These are phyloP conservation scores for sunflower (Helianthus annuus) DNA, from an alignment of 129 eudicot genomes.

Conservation along the genomic window DNA sequence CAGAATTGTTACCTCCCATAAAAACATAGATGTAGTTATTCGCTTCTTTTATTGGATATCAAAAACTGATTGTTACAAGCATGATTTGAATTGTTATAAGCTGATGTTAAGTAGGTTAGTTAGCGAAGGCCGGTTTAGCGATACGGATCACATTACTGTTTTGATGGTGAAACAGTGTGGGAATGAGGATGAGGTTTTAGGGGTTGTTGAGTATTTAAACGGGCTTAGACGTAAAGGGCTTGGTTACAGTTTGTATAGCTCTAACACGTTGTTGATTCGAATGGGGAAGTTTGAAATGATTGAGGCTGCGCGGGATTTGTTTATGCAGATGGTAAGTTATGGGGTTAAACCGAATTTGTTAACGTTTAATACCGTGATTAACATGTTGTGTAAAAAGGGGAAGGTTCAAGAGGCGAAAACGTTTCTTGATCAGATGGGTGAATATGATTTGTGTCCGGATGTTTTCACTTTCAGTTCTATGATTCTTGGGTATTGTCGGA, in stretches of 20 bases:
- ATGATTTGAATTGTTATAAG: constrained; percentile 56
- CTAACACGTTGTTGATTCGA: constrained; percentile 70
- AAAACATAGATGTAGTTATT: constrained; percentile 42
- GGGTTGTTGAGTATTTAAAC: constrained; percentile 54
- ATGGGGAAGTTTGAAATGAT: constrained; percentile 77
- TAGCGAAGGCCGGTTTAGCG: constrained; percentile 36
- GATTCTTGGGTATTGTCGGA: constrained; percentile 88
- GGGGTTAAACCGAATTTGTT: constrained; percentile 67
- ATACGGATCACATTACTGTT: constrained; percentile 62
- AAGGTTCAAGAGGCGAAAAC: constrained; percentile 67
- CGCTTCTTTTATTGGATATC: constrained; percentile 72
- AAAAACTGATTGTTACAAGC: constrained; percentile 53
- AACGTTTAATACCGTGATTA: constrained; percentile 78
- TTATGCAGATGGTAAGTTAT: constrained; percentile 38
- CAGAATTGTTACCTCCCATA: constrained; percentile 42
- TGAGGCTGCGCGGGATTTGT: constrained; percentile 52
- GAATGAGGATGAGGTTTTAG: constrained; percentile 41
- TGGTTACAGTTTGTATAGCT: constrained; percentile 56
- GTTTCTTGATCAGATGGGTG: constrained; percentile 42
- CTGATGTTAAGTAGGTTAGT: constrained; percentile 74
- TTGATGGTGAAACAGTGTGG: constrained; percentile 73
- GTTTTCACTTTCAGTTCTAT: constrained; percentile 67
- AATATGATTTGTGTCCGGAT: constrained; percentile 64
- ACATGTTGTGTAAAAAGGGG: constrained; percentile 79
- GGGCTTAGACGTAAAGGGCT: constrained; percentile 51